Evolutionary conservation across 2,329 filamentous ascomycete species (phyloP).

Genomic region (Arthrobotrys entomopaga): DNA sequence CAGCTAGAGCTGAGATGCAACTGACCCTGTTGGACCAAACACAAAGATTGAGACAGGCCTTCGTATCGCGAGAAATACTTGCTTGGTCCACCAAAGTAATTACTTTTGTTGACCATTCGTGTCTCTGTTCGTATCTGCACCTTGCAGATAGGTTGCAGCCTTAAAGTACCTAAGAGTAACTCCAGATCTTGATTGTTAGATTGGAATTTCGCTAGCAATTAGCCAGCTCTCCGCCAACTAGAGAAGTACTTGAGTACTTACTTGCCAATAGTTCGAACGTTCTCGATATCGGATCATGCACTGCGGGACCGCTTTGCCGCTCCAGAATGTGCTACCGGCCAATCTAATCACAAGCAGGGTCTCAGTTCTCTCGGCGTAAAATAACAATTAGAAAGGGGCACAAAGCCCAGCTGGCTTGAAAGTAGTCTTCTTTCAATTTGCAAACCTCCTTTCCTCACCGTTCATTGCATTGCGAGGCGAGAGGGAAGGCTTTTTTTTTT

Average conservation of each 20-base stretch:
- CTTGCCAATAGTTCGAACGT: conserved; percentile 49
- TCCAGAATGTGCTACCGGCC: conserved; percentile 32
- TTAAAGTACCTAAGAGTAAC: neutral
- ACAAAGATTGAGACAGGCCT: conserved; percentile 26
- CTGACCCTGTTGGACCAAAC: conserved; percentile 35
- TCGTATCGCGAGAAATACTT: conserved; percentile 31
- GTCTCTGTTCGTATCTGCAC: conserved; percentile 10
- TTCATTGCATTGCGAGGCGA: neutral
- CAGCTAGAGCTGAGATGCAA: conserved; percentile 8
- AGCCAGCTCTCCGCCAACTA: conserved; percentile 21
- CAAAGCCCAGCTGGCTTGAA: neutral
- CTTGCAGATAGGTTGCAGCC: conserved; percentile 20
- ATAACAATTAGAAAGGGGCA: conserved; percentile 28
- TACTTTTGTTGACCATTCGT: neutral
- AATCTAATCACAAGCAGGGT: conserved; percentile 47
- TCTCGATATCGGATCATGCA: conserved; percentile 49
- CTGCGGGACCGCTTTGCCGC: conserved; percentile 48
- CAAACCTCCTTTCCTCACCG: conserved; percentile 24
- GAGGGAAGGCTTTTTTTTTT: neutral
- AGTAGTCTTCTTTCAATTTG: conserved; percentile 17
- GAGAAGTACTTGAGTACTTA: too few relatives aligned
- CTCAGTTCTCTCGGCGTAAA: conserved; percentile 18
- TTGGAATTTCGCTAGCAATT: conserved; percentile 21
- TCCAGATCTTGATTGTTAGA: conserved; percentile 7
- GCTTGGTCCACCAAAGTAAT: neutral